These are phyloP conservation scores for Aspergillus coremiiformis DNA, from an alignment of 495 filamentous ascomycete species.

Conservation along the genomic window DNA sequence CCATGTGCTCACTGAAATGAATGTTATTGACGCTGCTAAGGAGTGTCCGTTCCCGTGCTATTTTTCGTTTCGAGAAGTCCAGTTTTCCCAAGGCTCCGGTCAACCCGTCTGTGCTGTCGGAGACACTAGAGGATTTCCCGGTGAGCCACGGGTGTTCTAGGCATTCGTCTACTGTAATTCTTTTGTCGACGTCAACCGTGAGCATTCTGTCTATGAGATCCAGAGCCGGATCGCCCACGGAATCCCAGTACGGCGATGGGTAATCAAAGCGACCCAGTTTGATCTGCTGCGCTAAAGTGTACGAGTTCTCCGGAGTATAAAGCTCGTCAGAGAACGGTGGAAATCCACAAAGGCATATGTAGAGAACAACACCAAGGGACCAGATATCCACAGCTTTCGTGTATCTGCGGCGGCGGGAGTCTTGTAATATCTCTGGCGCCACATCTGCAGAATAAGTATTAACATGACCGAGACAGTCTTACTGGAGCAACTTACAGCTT, in stretches of 20 bases:
- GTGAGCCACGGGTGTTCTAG: slow-evolving; percentile 88
- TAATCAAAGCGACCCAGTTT: slow-evolving; percentile 84
- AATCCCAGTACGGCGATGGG: slow-evolving; percentile 96
- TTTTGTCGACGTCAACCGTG: slow-evolving; percentile 70
- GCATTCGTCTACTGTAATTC: slow-evolving; percentile 84
- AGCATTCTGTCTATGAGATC: slow-evolving; percentile 96
- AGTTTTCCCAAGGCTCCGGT: slow-evolving; percentile 73
- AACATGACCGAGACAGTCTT: neutral
- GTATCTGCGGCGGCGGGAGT: slow-evolving; percentile 71
- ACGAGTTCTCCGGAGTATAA: slow-evolving; percentile 67
- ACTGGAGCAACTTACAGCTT: slow-evolving; percentile 52
- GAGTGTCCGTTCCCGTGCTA: slow-evolving; percentile 74
- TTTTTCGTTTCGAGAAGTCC: slow-evolving; percentile 76
- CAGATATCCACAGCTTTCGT: slow-evolving; percentile 94
- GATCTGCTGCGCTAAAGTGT: slow-evolving; percentile 85
- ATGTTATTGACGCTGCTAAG: slow-evolving; percentile 77
- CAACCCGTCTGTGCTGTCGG: slow-evolving; percentile 89
- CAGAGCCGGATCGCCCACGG: slow-evolving; percentile 79
- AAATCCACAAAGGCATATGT: slow-evolving; percentile 97
- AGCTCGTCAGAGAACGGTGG: slow-evolving; percentile 96
- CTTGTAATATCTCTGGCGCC: slow-evolving; percentile 88
- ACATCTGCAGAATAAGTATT: slow-evolving; percentile 55
- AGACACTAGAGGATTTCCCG: slow-evolving; percentile 35
- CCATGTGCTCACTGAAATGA: slow-evolving; percentile 54
- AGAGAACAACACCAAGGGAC: slow-evolving; percentile 97